Evolutionary conservation across 1,284 basidiomycete genomes (phyloP), one percentile per base, ranked within the genome.

Genomic region (Naganishia sp.): DNA sequence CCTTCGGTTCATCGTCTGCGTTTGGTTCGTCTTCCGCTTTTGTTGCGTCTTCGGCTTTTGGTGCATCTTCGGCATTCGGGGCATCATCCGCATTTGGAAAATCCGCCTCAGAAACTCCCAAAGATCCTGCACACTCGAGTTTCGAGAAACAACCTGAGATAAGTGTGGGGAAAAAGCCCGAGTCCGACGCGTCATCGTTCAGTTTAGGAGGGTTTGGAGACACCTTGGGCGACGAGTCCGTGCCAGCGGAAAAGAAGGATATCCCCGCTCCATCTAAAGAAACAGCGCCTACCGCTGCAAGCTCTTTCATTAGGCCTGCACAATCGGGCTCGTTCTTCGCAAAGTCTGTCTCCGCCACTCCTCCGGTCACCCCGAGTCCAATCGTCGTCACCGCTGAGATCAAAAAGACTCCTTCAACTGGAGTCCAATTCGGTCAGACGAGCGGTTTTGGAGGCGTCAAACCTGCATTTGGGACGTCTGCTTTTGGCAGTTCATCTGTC

Each of bases 1-100:
- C 65, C 2, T 70, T 70, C 54, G 69, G 69, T 23, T 21, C 63
- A 31, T 42, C 66, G 15, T 64, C 67, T 15, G 65, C 69, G 3
- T 67, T 68, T 42, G 69, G 63, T 25, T 55, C 64, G 13, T n/a
- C 55, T 15, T 50, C 67, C 21, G 28, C 64, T 16, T 50, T 57
- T 33, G 43, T 36, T 28, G 16, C 28, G 18, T 28, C 64, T 39
- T 64, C 67, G 4, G 65, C 69, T 4, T 67, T 68, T 42, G 69
- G 63, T n/a, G 55, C 64, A 15, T 25, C 55, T 15, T 50, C 67
- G 16, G 28, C 64, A 16, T 50, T 57, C 31, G 43, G 48, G 16
- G 10, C 28, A 16, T 28, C 64, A 10, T 59, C 69, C 21, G 67
- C 63, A 7, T 70, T 70, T 52, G 64, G 67, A 25, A 33, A 55